Conservation (phyloP, 345 rosid genomes). For the Acer campestre region DNA sequence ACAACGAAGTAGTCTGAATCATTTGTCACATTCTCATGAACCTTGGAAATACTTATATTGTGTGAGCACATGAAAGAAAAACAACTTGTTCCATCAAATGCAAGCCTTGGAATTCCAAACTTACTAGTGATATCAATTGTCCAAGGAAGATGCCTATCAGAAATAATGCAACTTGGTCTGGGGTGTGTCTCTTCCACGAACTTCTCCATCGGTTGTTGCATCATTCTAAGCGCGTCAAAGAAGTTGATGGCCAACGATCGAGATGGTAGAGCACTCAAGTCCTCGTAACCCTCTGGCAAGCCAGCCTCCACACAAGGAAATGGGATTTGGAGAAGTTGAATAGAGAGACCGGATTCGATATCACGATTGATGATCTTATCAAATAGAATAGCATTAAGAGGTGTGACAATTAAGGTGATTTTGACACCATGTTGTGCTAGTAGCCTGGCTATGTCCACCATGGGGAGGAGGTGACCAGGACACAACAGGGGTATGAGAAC, state of each 20-base stretch:
- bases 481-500: conserved; percentile 25
- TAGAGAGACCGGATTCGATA: conserved; percentile 13
- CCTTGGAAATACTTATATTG: background rate
- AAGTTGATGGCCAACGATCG: conserved; percentile 12
- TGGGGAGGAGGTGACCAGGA: conserved; percentile 31
- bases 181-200: background rate
- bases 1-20: conserved; percentile 12
- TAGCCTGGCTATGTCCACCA: conserved; percentile 23
- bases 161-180: conserved; percentile 13
- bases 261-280: conserved; percentile 16
- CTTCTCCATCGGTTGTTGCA: conserved; percentile 17
- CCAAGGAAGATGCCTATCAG: conserved; percentile 15
- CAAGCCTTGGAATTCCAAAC: conserved; percentile 14
- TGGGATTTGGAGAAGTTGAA: conserved; percentile 8
- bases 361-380: conserved; percentile 5
- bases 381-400: conserved; percentile 18
- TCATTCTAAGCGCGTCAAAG: conserved; percentile 9
- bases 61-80: conserved; percentile 12
- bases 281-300: conserved; percentile 28
- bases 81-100: conserved; percentile 11
- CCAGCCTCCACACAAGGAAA: conserved; percentile 23
- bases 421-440: conserved; percentile 19
- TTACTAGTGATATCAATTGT: background rate
- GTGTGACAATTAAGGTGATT: conserved; percentile 30
- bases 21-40: background rate